phyloP scores from a whole-genome alignment of 176 grass and related monocot genomes.

The Pontederia crassipes region DNA sequence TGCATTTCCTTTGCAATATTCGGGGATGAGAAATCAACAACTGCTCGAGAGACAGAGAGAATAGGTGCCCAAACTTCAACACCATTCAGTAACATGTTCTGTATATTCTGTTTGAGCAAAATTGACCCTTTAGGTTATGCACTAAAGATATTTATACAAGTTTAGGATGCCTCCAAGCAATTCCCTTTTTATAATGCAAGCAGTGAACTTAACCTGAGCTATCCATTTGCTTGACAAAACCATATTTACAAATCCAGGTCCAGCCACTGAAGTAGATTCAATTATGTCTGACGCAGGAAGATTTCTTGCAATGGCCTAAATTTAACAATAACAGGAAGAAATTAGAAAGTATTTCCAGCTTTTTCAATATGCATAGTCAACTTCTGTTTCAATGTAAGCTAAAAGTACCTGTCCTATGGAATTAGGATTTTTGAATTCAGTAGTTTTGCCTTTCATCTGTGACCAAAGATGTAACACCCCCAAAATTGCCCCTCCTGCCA shows the following conservation, averaged over 20 bases:
- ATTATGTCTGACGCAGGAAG: conserved; percentile 74
- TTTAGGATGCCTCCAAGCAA: background rate
- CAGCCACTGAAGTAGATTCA: conserved; percentile 78
- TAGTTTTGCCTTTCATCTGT: conserved; percentile 70
- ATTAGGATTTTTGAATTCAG: conserved; percentile 81
- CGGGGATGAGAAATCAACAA: conserved; percentile 89
- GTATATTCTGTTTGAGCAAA: conserved; percentile 51
- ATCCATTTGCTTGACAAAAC: conserved; percentile 70
- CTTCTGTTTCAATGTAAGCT: background rate
- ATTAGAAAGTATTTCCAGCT: too few species aligned
- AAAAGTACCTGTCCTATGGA: conserved; percentile 66
- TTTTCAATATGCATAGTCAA: too few species aligned
- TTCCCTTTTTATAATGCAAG: background rate
- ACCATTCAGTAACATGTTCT: conserved; percentile 73
- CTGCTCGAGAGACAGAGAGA: conserved; percentile 48
- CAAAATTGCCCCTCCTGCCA: too few species aligned
- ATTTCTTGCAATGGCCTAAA: conserved; percentile 66
- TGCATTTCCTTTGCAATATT: conserved; percentile 99
- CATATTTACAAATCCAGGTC: conserved; percentile 99
- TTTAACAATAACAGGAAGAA: too few species aligned
- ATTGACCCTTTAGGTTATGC: background rate
- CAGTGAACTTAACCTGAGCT: conserved; percentile 44
- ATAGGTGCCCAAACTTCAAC: conserved; percentile 80
- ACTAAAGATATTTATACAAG: background rate
- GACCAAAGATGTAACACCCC: too few species aligned